Base-by-base conservation (phyloP, 2,329 filamentous ascomycete genomes). In the Phoma sp. region DNA sequence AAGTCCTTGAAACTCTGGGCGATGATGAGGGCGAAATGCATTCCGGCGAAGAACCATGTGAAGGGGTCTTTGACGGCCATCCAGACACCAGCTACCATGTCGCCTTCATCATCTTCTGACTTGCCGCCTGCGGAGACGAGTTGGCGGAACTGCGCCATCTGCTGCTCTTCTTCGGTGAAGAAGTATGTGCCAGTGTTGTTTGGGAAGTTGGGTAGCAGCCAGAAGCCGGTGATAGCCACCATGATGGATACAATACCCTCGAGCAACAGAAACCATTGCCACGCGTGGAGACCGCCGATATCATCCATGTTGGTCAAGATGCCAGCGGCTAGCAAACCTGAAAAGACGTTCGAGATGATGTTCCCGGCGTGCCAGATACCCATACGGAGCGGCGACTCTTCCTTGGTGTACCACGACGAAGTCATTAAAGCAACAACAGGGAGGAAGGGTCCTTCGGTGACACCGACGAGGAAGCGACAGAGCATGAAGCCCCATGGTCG, bases 191-290 rank as follows among this genome's bases (percentile, higher is more conserved):
- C 40, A 10, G 53, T 52, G 21, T 47, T 52, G 26, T 56, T 39
- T 2, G 53, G 53, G 36, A 40, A 52, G 12, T 54, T 53, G 2
- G 50, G 50, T 72, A 14, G 40, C 36, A 18, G 74, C 75, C 2
- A 77, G 62, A 21, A 74, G 57, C 7, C 66, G 20, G 14, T 65
- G 61, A 3, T 42, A 12, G 71, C 74, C 12, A 76, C 67, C 2
- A 70, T 34, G 46, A 78, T 72, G 0, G 83, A 86, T 1, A 78
- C 78, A 2, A 85, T 78, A 1, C 84, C 84, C 62, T 87, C 84
- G 77, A 79, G 76, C 57, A 79, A 72, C 61, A 81, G 78, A 40
- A 81, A 77, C 78, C 78, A 81, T n/a, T 79, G 73, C 78, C 61
- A 66, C 0, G 61, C 45, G 12, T 60, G 66, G 23, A 79, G 67